Evolutionary conservation across 2,329 filamentous ascomycete genomes (phyloP).

Genomic region (Ophiostoma tasmaniense): DNA sequence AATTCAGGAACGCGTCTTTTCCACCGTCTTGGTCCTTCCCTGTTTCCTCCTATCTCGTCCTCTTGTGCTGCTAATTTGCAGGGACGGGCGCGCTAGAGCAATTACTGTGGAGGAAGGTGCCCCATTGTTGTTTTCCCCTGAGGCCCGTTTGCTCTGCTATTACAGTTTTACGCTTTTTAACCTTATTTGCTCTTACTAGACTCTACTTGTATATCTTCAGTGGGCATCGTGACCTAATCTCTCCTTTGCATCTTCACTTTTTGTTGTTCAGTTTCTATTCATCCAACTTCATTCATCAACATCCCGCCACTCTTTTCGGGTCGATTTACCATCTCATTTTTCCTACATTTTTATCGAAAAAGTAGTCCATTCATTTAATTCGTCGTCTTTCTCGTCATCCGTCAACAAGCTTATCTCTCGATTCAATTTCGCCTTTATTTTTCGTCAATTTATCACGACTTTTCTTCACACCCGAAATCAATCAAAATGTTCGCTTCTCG

Average conservation of each 20-base stretch:
- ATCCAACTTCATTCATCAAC: not conserved
- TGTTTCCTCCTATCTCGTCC: not conserved
- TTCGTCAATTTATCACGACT: not conserved
- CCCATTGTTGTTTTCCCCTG: not conserved
- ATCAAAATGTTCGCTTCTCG: slow-evolving; percentile 2
- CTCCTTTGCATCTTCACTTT: not conserved
- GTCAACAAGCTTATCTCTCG: not conserved
- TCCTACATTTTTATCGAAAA: slow-evolving; percentile 4
- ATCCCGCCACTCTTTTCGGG: slow-evolving; percentile 7
- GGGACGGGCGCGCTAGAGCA: not conserved
- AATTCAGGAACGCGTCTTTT: not conserved
- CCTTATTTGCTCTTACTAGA: not conserved
- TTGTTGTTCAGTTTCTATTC: not conserved
- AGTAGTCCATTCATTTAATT: not conserved
- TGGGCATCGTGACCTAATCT: not conserved
- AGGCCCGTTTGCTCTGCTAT: not conserved
- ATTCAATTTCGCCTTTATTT: not conserved
- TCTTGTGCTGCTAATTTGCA: not conserved
- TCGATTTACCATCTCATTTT: not conserved
- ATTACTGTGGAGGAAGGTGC: not conserved
- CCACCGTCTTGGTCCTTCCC: not conserved
- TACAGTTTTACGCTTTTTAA: slow-evolving; percentile 2
- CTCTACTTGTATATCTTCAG: not conserved
- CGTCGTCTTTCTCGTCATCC: not conserved
- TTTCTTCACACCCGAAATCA: not conserved